A percentile compares a stretch with the other conserved stretches of the same genome.
Conservation (phyloP, 2,329 filamentous ascomycete genomes). For the Pseudocercospora eumusae region DNA sequence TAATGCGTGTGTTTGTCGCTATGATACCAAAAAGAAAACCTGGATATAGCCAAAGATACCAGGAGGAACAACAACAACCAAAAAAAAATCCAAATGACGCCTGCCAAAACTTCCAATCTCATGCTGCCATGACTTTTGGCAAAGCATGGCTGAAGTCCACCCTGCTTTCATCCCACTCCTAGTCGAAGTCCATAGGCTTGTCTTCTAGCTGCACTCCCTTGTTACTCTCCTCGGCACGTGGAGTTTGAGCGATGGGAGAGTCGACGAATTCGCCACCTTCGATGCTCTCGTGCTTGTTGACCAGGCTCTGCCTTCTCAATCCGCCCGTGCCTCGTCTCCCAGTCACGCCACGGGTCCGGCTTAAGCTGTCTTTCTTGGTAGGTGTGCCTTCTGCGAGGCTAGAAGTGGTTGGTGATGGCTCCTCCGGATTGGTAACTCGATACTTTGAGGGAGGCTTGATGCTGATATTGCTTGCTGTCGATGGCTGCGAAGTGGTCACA, state of each 20-base stretch:
- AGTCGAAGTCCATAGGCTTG: constrained; percentile 74
- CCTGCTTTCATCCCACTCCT: constrained; percentile 33
- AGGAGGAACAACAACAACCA: no score
- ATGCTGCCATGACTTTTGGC: not conserved
- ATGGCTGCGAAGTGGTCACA: constrained; percentile 5
- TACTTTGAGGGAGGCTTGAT: constrained; percentile 25
- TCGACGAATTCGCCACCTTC: constrained; percentile 24
- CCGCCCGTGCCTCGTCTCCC: constrained; percentile 47
- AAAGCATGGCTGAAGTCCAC: constrained; percentile 12
- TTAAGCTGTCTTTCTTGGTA: constrained; percentile 29
- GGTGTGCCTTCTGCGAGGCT: constrained; percentile 22
- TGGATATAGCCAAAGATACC: not conserved
- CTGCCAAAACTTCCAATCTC: not conserved
- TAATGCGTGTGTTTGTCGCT: not conserved
- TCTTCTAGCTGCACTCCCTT: constrained; percentile 69
- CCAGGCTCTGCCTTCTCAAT: constrained; percentile 39
- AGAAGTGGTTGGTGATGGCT: constrained; percentile 24
- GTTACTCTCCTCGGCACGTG: constrained; percentile 40
- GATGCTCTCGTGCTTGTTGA: constrained; percentile 35
- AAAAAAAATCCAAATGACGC: not conserved
- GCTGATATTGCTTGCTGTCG: constrained; percentile 17
- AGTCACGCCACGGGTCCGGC: constrained; percentile 17
- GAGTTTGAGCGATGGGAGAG: constrained; percentile 24
- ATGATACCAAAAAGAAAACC: not conserved
- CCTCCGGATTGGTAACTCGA: constrained; percentile 19